These are phyloP conservation scores for Scutellaria baicalensis DNA, from an alignment of 257 asterid species.

Conservation along the genomic window DNA sequence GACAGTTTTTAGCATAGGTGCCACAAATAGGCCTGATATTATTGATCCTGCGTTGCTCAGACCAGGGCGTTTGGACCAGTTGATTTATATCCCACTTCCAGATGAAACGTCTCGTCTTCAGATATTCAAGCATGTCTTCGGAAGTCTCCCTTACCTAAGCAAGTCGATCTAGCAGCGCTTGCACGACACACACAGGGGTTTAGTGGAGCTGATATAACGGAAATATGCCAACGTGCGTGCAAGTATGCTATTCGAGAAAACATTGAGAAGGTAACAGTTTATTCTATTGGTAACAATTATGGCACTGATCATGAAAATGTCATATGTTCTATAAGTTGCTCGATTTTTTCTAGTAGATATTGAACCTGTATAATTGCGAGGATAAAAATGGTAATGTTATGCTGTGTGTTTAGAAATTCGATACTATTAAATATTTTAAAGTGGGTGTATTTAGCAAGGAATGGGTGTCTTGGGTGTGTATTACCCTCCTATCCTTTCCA, in stretches of 20 bases:
- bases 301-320: no score
- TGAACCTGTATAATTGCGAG: no score
- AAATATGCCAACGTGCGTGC: slow-evolving; percentile 45
- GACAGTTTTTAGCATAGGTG: slow-evolving; percentile 40
- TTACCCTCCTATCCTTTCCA: no score
- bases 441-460: no score
- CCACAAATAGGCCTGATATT: slow-evolving; percentile 43
- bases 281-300: background rate
- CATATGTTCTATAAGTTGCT: no score
- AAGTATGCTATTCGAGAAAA: slow-evolving; percentile 40
- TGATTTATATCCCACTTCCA: slow-evolving; percentile 36
- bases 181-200: slow-evolving; percentile 36
- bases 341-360: no score
- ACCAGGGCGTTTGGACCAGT: slow-evolving; percentile 46
- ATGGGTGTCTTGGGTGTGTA: no score
- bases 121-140: slow-evolving; percentile 35
- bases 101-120: slow-evolving; percentile 36
- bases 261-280: slow-evolving; percentile 27
- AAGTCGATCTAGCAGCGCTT: slow-evolving; percentile 26
- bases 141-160: slow-evolving; percentile 30
- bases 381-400: no score
- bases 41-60: slow-evolving; percentile 46
- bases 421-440: no score
- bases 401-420: no score
- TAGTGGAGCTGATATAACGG: slow-evolving; percentile 40